Percentiles rank a stretch among this genome's conserved stretches.
Evolutionary conservation across 768 basidiomycete genomes (phyloP).

Genomic region (Leccinum variicolor): DNA sequence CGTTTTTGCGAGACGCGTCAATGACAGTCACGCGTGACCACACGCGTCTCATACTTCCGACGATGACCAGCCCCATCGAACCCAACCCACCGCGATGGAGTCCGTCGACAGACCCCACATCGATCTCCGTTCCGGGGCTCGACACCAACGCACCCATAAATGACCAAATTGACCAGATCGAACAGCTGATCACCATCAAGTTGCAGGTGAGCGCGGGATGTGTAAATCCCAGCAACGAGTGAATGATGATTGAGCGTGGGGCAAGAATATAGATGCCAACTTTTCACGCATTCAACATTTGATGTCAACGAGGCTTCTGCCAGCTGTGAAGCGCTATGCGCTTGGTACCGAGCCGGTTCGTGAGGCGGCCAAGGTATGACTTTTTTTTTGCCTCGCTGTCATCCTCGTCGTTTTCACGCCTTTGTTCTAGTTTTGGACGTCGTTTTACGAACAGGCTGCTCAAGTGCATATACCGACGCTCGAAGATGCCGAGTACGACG

Average conservation of each 20-base stretch:
- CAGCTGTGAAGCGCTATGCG: conserved; percentile 87
- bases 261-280: conserved; percentile 86
- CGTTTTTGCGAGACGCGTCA: conserved; percentile 7
- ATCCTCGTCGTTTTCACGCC: neutral
- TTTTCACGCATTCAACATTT: conserved; percentile 88
- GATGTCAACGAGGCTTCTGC: conserved; percentile 75
- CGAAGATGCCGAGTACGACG: conserved; percentile 68
- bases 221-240: conserved; percentile 3
- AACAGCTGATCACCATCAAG: conserved; percentile 90
- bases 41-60: conserved; percentile 11
- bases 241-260: conserved; percentile 7
- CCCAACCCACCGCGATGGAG: conserved; percentile 68
- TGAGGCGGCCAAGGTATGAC: conserved; percentile 79
- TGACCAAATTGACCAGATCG: conserved; percentile 92
- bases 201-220: conserved; percentile 57
- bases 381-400: too few relatives aligned
- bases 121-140: conserved; percentile 68
- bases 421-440: conserved; percentile 80
- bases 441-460: conserved; percentile 94
- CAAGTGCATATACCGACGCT: conserved; percentile 77
- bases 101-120: conserved; percentile 58
- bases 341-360: conserved; percentile 83
- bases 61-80: conserved; percentile 41
- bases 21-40: conserved; percentile 27
- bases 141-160: conserved; percentile 64